These are phyloP conservation scores for Solanum sejunctum DNA, from an alignment of 257 asterid genomes.

Conservation along the genomic window DNA sequence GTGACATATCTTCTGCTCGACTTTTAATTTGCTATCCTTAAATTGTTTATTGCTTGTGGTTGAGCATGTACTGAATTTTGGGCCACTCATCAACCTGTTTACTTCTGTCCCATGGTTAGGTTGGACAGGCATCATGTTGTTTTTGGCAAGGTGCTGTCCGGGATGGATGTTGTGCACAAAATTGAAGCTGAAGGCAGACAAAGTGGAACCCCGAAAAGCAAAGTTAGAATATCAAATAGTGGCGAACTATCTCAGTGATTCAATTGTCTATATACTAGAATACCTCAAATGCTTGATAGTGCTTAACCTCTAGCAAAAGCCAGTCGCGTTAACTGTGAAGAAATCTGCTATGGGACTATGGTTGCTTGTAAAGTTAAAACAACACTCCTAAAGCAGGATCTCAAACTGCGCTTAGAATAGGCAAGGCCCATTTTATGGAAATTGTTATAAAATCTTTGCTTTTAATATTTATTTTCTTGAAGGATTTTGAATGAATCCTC, in stretches of 20 bases:
- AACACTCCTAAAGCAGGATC: background rate
- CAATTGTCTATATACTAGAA: background rate
- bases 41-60: background rate
- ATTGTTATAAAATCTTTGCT: background rate
- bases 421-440: background rate
- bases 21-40: background rate
- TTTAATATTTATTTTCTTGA: background rate
- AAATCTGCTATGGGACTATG: background rate
- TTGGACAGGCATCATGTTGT: conserved; percentile 90
- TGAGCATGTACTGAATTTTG: background rate
- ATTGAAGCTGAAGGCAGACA: conserved; percentile 58
- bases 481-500: background rate
- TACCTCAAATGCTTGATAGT: background rate
- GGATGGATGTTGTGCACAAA: conserved; percentile 73
- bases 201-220: conserved; percentile 50
- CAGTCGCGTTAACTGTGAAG: background rate
- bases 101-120: conserved; percentile 20
- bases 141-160: conserved; percentile 80
- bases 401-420: background rate
- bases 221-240: conserved; percentile 46
- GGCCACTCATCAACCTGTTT: background rate
- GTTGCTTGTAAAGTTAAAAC: background rate
- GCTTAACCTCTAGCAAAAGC: background rate
- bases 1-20: background rate
- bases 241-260: conserved; percentile 50